phyloP scores from a whole-genome alignment of 306 rosid species.

The Erythrophleum fordii region DNA sequence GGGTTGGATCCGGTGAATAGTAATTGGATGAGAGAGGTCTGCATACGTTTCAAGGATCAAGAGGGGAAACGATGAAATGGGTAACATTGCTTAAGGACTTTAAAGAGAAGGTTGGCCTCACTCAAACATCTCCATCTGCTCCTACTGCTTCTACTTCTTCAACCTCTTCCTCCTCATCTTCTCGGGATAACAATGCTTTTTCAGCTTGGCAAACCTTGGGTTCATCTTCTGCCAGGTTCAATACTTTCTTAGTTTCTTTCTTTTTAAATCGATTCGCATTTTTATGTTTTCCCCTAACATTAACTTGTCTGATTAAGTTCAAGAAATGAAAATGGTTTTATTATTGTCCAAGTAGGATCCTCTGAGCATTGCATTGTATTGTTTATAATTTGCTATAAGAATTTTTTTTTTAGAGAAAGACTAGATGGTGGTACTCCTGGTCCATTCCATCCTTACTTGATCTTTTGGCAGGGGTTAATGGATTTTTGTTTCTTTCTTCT shows the following conservation, averaged over 20 bases:
- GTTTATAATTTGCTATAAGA: slow-evolving; percentile 18
- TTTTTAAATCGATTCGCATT: not conserved
- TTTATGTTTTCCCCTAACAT: not conserved
- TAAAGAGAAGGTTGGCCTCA: slow-evolving; percentile 97
- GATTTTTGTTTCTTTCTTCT: slow-evolving; percentile 2
- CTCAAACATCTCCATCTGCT: slow-evolving; percentile 67
- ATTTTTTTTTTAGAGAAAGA: not conserved
- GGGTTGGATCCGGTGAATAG: slow-evolving; percentile 71
- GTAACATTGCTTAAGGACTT: slow-evolving; percentile 95
- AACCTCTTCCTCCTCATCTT: slow-evolving; percentile 48
- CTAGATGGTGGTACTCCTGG: slow-evolving; percentile 31
- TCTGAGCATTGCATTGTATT: slow-evolving; percentile 46
- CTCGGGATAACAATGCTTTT: slow-evolving; percentile 59
- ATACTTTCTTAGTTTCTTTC: not conserved
- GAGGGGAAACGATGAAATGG: slow-evolving; percentile 96
- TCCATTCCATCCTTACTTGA: not conserved
- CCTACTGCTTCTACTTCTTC: slow-evolving; percentile 48
- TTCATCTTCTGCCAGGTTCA: slow-evolving; percentile 77
- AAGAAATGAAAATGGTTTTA: slow-evolving; percentile 5
- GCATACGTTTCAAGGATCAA: slow-evolving; percentile 61
- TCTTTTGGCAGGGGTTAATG: slow-evolving; percentile 4
- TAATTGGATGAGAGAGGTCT: slow-evolving; percentile 71
- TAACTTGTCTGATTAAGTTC: slow-evolving; percentile 27
- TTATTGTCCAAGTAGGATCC: slow-evolving; percentile 21
- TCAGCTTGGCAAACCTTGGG: slow-evolving; percentile 57